Evolutionary conservation across 2,329 filamentous ascomycete genomes (phyloP), one percentile per base, ranked within the genome.

Genomic region (Pyrenophora tritici-repentis): DNA sequence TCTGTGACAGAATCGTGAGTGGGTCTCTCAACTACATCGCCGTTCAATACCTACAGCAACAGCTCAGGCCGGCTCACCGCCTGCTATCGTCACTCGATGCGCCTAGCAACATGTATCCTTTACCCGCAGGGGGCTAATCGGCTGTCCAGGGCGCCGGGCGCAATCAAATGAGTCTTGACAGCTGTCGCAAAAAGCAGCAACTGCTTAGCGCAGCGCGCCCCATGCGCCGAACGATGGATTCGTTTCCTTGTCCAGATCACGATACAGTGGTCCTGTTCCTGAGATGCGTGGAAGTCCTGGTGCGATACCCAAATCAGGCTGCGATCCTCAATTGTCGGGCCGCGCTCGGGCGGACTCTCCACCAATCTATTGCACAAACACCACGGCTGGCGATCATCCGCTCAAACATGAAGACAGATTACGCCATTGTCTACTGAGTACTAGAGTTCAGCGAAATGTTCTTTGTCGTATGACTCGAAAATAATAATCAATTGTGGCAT

Each of bases 191-290:
- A 51, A 54, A 46, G 47, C 47, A 54, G 36, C 35, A 47, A 39
- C 47, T 34, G 26, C 34, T 42, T 52, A 50, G 49, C 56, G 48
- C 50, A 36, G 43, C 56, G 49, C 51, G 50, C 54, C 55, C 53
- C 56, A 53, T 40, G 39, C 48, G 53, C 43, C 43, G 42, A 47
- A 50, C 47, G 47, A 42, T 52, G 55, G 52, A 55, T 53, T 32
- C 38, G 47, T 34, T 35, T 37, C 55, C 42, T 47, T 55, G 59
- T 38, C 46, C 48, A 56, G 47, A 53, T 42, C 37, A 46, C 42
- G 44, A 42, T 35, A 8, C 22, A 34, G 36, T 26, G 36, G 31
- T 43, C 42, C 17, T 36, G 56, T 56, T 50, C 49, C 57, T 55
- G 55, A 43, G 47, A 48, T 43, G 45, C 32, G 47, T 40, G 43